Conservation (phyloP, 441 rosid genomes). For the Euphorbia celastroides region DNA sequence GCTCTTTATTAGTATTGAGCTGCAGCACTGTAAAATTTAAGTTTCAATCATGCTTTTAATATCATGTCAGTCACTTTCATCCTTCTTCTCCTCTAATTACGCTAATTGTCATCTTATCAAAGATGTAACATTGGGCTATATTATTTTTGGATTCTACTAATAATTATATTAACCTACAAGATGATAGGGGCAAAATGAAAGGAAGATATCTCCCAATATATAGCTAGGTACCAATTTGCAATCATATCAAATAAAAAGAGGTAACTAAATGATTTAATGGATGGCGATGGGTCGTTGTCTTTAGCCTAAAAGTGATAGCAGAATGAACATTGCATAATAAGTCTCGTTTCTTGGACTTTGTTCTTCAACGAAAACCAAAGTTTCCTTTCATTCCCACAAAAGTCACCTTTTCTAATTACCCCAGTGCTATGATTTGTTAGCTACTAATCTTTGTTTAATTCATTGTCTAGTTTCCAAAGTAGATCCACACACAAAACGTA, state of each 20-base stretch:
- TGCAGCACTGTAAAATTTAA: too few relatives aligned
- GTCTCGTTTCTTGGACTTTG: neutral
- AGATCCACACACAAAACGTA: neutral
- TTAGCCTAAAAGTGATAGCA: neutral
- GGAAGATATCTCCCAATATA: neutral
- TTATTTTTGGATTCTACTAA: neutral
- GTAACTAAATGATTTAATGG: neutral
- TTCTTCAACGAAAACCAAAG: neutral
- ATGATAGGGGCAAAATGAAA: neutral
- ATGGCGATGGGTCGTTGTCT: neutral
- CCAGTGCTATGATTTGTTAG: neutral
- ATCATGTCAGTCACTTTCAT: neutral
- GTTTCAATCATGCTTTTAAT: neutral
- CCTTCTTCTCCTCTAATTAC: neutral
- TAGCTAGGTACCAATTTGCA: constrained; percentile 10
- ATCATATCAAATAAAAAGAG: neutral
- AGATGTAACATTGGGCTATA: neutral
- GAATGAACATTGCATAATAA: constrained; percentile 11
- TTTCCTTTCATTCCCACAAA: neutral
- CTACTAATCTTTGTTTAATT: neutral
- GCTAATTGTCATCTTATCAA: neutral
- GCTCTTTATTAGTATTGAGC: neutral
- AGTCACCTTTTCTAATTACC: neutral
- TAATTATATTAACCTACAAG: neutral
- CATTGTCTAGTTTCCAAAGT: neutral